Percentiles rank a stretch among this genome's conserved stretches.
Conservation (phyloP, 768 basidiomycete genomes). For the Tylopilus vinaceipallidus region DNA sequence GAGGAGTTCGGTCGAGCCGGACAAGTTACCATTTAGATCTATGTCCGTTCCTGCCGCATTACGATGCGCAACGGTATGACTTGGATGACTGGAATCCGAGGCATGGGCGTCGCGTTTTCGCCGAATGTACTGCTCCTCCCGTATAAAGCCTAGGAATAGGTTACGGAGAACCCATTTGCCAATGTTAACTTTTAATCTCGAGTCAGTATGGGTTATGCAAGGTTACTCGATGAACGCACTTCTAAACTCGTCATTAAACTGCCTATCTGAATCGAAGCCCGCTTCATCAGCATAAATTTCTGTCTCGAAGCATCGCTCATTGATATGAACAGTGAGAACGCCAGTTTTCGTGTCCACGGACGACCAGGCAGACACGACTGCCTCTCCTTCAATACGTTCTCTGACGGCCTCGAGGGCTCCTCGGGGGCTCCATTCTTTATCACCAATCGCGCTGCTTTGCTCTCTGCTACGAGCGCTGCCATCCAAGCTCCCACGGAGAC, state of each 20-base stretch:
- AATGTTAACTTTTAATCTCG: constrained; percentile 64
- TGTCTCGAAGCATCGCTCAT: constrained; percentile 87
- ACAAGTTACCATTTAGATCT: constrained; percentile 24
- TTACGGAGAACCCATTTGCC: constrained; percentile 91
- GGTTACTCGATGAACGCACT: constrained; percentile 45
- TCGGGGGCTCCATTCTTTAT: constrained; percentile 61
- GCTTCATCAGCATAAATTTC: constrained; percentile 95
- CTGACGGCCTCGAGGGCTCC: constrained; percentile 86
- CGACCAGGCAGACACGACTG: constrained; percentile 81
- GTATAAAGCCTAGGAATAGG: constrained; percentile 75
- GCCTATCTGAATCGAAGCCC: constrained; percentile 59
- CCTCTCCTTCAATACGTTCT: constrained; percentile 94
- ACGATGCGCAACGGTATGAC: constrained; percentile 22
- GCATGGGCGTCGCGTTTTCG: constrained; percentile 32
- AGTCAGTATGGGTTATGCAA: constrained; percentile 8
- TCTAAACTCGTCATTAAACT: constrained; percentile 76
- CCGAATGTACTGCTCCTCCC: constrained; percentile 57
- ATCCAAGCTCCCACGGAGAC: constrained; percentile 44
- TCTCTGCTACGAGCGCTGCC: constrained; percentile 35
- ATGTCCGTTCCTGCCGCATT: constrained; percentile 22
- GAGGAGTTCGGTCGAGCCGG: constrained; percentile 20
- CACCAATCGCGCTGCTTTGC: constrained; percentile 33
- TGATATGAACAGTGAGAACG: constrained; percentile 82
- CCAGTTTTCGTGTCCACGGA: constrained; percentile 89
- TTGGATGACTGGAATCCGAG: constrained; percentile 17